Evolutionary conservation across 1,284 basidiomycete species (phyloP), one percentile per base, ranked within the genome.

Genomic region (Phellopilus nigrolimitatus): DNA sequence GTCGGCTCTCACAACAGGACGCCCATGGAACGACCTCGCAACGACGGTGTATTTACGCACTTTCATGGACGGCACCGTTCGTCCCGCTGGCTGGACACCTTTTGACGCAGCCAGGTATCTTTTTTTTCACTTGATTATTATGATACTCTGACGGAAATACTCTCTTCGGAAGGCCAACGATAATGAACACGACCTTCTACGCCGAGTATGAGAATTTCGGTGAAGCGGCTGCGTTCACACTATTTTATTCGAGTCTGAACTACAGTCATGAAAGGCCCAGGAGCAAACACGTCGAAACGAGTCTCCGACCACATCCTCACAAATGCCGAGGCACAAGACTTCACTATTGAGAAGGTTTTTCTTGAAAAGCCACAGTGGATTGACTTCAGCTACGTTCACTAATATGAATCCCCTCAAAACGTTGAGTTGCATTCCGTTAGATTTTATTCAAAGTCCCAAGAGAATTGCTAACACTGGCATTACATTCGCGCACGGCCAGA

Each of bases 1-100:
- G 4, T 47, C 7, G 9, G 13, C 24, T 31, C 21, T 17, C 17
- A 12, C 42, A 47, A 12, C 25, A 77, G 78, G 79, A 10, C 74
- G 82, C 1, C 81, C 82, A 0, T 84, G 82, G 82, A 82, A 82
- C 59, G 70, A 76, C 48, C 62, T 79, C 8, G 76, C 82, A 0
- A 72, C 74, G 0, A 75, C 77, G 0, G 74, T 84, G 0, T 84
- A 67, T 56, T 60, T 81, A 1, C 63, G 63, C 4, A 81, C 72
- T 1, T 76, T 71, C 57, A 84, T 84, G 82, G 82, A 84, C 48
- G 68, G 76, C 2, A 79, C 72, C 54, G 71, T 84, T 38, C 49
- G 66, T 6, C 72, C 79, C 0, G 66, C 59, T 9, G 80, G 82
- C 1, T 84, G 74, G 66, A 74, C 62, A 1, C 66, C 78, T 0